phyloP scores from a whole-genome alignment of 768 basidiomycete species.

The Rhodotorula sphaerocarpa region DNA sequence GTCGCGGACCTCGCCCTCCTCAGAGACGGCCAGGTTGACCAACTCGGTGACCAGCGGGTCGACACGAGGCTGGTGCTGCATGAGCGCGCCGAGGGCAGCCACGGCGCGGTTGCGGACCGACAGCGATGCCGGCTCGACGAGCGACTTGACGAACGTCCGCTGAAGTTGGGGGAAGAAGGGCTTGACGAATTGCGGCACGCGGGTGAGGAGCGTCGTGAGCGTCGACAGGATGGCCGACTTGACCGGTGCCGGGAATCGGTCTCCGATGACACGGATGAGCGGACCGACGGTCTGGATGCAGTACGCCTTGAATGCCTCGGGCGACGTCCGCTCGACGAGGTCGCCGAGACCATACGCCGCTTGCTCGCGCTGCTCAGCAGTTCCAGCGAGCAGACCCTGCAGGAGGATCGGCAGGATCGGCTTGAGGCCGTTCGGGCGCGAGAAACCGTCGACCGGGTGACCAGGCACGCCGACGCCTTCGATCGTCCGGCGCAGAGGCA shows the following conservation, averaged over 20 bases:
- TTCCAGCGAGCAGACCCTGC: constrained; percentile 78
- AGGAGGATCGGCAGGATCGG: constrained; percentile 58
- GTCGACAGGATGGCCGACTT: constrained; percentile 84
- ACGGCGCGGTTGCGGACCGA: constrained; percentile 75
- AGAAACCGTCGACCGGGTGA: constrained; percentile 72
- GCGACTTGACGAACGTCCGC: constrained; percentile 89
- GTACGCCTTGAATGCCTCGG: constrained; percentile 79
- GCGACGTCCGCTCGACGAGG: constrained; percentile 79
- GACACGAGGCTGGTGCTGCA: constrained; percentile 75
- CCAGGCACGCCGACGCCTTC: constrained; percentile 76
- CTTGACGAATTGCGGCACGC: constrained; percentile 80
- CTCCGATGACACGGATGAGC: constrained; percentile 50
- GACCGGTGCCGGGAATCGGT: constrained; percentile 72
- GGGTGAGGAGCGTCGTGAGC: constrained; percentile 71
- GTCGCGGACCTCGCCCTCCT: constrained; percentile 57
- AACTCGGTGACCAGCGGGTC: constrained; percentile 93
- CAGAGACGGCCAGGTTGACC: constrained; percentile 46
- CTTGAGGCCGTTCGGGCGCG: constrained; percentile 64
- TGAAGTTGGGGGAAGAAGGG: constrained; percentile 98
- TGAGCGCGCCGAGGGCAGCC: constrained; percentile 74
- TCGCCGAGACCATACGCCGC: constrained; percentile 96
- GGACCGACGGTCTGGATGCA: constrained; percentile 93
- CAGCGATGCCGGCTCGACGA: constrained; percentile 66
- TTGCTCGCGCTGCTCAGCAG: constrained; percentile 75
- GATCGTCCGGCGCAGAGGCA: constrained; percentile 77